phyloP scores from a whole-genome alignment of 306 rosid species.

The Alnus glutinosa region DNA sequence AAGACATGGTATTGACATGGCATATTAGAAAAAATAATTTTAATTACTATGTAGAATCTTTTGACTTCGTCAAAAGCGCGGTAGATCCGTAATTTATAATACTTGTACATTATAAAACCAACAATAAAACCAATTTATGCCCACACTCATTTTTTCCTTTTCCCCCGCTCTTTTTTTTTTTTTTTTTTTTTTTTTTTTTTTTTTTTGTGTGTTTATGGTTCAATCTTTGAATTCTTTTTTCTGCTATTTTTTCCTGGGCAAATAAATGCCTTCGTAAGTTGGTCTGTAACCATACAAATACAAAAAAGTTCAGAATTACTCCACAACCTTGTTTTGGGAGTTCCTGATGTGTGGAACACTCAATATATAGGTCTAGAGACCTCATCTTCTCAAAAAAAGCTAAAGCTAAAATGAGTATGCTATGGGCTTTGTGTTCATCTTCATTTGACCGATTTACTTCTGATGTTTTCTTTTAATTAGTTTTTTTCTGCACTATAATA shows the following conservation, averaged over 20 bases:
- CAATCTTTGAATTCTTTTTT: not conserved
- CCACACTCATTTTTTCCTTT: not conserved
- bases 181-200: no score
- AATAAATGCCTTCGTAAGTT: not conserved
- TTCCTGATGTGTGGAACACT: not conserved
- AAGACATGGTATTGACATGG: not conserved
- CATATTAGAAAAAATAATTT: not conserved
- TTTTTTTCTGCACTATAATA: slow-evolving; percentile 30
- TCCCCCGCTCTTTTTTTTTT: not conserved
- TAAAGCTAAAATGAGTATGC: not conserved
- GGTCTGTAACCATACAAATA: not conserved
- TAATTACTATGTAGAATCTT: not conserved
- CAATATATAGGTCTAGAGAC: not conserved
- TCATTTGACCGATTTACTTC: slow-evolving; percentile 10
- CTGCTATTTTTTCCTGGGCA: not conserved
- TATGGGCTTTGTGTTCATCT: not conserved
- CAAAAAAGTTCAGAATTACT: no score
- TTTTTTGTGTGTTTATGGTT: not conserved
- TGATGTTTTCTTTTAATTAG: slow-evolving; percentile 22
- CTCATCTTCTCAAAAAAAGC: not conserved
- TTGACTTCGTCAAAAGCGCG: not conserved
- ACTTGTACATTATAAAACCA: not conserved
- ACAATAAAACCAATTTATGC: not conserved
- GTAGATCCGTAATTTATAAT: not conserved
- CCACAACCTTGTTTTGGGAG: not conserved